phyloP scores from a whole-genome alignment of 2,329 filamentous ascomycete species.

The Hypoxylon sp. region DNA sequence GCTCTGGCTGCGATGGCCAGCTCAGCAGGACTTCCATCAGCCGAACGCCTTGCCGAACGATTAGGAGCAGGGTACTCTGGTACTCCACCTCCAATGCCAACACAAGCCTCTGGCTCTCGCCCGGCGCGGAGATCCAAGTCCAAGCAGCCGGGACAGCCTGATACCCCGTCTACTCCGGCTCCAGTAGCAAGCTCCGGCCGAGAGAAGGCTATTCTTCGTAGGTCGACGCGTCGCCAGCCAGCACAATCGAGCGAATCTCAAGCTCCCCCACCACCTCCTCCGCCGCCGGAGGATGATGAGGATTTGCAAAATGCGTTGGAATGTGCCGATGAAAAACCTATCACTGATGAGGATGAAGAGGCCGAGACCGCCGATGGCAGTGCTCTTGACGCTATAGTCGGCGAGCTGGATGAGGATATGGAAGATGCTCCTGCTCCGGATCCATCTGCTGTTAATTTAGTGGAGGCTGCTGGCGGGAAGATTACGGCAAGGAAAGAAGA shows the following conservation, averaged over 20 bases:
- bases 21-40: conserved; percentile 72
- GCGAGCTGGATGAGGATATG: conserved; percentile 89
- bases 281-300: conserved; percentile 72
- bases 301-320: conserved; percentile 81
- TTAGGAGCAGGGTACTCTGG: conserved; percentile 57
- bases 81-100: conserved; percentile 57
- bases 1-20: conserved; percentile 84
- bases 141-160: conserved; percentile 61
- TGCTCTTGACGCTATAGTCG: conserved; percentile 88
- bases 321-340: conserved; percentile 91
- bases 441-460: conserved; percentile 90
- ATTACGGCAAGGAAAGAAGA: conserved; percentile 94
- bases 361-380: conserved; percentile 71
- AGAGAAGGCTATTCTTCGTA: conserved; percentile 72
- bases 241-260: conserved; percentile 66
- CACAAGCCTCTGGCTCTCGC: conserved; percentile 63
- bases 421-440: conserved; percentile 80
- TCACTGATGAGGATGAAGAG: conserved; percentile 81
- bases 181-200: conserved; percentile 65
- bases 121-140: conserved; percentile 63
- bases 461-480: conserved; percentile 87
- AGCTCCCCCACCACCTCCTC: conserved; percentile 66
- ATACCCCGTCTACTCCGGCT: conserved; percentile 61
- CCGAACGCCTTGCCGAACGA: conserved; percentile 65
- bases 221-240: conserved; percentile 74